A percentile compares a stretch with the other conserved stretches of the same genome.
Conservation (phyloP, 2,329 filamentous ascomycete species). For the Amylocarpus encephaloides region DNA sequence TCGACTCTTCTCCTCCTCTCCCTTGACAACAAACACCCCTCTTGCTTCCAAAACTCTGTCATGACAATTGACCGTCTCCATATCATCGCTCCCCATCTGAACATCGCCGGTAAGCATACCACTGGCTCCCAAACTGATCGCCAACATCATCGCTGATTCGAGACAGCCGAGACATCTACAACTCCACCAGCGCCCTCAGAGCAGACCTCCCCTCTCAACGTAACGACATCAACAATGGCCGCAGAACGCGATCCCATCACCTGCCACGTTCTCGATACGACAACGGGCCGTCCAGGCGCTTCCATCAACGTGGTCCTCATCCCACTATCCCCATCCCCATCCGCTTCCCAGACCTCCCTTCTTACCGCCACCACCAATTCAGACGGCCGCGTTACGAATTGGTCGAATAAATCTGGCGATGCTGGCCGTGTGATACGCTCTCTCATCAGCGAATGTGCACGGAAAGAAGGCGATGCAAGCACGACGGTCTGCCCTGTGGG, state of each 20-base stretch:
- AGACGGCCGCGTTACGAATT: conserved; percentile 67
- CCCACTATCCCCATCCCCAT: conserved; percentile 20
- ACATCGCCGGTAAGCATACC: neutral
- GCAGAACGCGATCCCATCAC: conserved; percentile 57
- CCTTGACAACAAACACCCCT: neutral
- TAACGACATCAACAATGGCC: conserved; percentile 3
- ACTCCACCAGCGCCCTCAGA: neutral
- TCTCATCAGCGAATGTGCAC: conserved; percentile 14
- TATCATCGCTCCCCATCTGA: neutral
- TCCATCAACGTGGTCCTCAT: conserved; percentile 51
- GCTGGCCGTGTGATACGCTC: neutral
- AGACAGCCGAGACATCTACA: neutral
- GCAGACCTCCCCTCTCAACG: neutral
- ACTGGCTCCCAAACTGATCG: neutral
- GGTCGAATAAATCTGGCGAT: conserved; percentile 35
- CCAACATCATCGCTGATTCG: neutral
- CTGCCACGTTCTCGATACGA: conserved; percentile 81
- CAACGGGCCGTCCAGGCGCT: conserved; percentile 61
- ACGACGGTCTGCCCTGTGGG: conserved; percentile 21
- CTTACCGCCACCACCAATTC: conserved; percentile 56
- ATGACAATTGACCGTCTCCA: neutral
- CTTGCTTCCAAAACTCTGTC: neutral
- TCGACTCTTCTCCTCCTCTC: neutral
- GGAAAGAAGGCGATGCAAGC: conserved; percentile 2
- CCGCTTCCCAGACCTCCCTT: conserved; percentile 43